Percentiles rank a stretch among this genome's conserved stretches.
phyloP scores from a whole-genome alignment of 805 yeast species.

The Lipomyces chichibuensis region DNA sequence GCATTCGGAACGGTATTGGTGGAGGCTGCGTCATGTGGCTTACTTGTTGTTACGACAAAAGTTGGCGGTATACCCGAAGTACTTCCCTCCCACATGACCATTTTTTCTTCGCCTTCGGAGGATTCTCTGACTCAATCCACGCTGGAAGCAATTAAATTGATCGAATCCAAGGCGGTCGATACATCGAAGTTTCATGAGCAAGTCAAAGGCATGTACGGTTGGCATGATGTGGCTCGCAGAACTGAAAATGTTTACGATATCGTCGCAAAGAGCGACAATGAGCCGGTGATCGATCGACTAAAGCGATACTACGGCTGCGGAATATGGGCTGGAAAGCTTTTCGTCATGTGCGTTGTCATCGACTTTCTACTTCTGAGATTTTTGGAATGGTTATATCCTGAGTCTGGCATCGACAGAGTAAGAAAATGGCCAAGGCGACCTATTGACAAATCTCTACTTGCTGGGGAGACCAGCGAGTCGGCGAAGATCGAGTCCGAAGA shows the following conservation, averaged over 20 bases:
- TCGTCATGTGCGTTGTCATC: slow-evolving; percentile 75
- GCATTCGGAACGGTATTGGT: slow-evolving; percentile 97
- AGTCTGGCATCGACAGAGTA: slow-evolving; percentile 68
- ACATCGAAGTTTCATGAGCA: slow-evolving; percentile 77
- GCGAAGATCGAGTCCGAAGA: slow-evolving; percentile 33
- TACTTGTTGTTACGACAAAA: slow-evolving; percentile 87
- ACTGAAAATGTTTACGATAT: slow-evolving; percentile 80
- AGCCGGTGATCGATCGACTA: slow-evolving; percentile 61
- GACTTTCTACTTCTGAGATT: slow-evolving; percentile 68
- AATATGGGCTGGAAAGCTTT: slow-evolving; percentile 80
- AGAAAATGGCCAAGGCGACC: slow-evolving; percentile 49
- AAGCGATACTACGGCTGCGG: slow-evolving; percentile 66
- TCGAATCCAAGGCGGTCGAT: slow-evolving; percentile 63
- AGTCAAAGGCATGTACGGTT: slow-evolving; percentile 80
- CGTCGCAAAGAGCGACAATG: slow-evolving; percentile 46
- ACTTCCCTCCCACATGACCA: slow-evolving; percentile 88
- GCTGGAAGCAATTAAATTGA: slow-evolving; percentile 63
- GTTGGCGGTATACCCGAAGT: slow-evolving; percentile 99
- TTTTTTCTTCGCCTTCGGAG: slow-evolving; percentile 86
- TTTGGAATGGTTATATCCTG: slow-evolving; percentile 73
- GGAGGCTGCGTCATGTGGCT: slow-evolving; percentile 96
- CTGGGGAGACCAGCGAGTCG: slow-evolving; percentile 15
- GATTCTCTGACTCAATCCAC: slow-evolving; percentile 76
- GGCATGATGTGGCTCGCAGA: slow-evolving; percentile 85
- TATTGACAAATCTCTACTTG: slow-evolving; percentile 22